Conservation (phyloP, 2,329 filamentous ascomycete genomes). For the Xylariaceae sp. region DNA sequence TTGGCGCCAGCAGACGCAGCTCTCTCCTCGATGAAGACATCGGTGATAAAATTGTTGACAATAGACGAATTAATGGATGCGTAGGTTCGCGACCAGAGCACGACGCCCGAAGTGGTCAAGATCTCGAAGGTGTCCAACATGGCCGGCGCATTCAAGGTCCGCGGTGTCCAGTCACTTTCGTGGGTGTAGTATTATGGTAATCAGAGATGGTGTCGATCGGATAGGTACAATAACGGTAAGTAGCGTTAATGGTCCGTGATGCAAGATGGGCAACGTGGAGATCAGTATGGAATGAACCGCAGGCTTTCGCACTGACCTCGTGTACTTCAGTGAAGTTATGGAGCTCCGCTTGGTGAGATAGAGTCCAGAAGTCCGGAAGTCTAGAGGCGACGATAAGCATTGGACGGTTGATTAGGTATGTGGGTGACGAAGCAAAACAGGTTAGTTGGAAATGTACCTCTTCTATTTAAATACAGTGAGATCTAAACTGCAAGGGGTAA, state of each 20-base stretch:
- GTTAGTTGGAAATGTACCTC: too few relatives aligned
- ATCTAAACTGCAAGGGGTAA: too few relatives aligned
- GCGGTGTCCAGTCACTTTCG: neutral
- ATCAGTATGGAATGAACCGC: neutral
- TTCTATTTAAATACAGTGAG: too few relatives aligned
- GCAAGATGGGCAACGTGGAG: slow-evolving; percentile 9
- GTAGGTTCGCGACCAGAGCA: slow-evolving; percentile 90
- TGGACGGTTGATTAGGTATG: too few relatives aligned
- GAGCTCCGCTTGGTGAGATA: too few relatives aligned
- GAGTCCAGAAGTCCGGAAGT: too few relatives aligned
- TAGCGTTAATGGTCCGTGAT: slow-evolving; percentile 1
- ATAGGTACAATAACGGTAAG: too few relatives aligned
- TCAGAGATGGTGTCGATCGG: slow-evolving; percentile 17
- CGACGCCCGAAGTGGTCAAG: slow-evolving; percentile 89
- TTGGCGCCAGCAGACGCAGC: slow-evolving; percentile 56
- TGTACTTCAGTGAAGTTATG: neutral
- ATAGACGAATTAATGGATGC: slow-evolving; percentile 72
- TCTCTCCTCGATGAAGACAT: slow-evolving; percentile 97
- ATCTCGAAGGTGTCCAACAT: slow-evolving; percentile 99
- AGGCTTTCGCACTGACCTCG: neutral
- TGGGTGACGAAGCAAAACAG: too few relatives aligned
- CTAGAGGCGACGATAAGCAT: too few relatives aligned
- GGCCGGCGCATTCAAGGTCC: slow-evolving; percentile 10
- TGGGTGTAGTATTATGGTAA: neutral
- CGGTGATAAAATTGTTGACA: slow-evolving; percentile 90